Conservation (phyloP, 2,329 filamentous ascomycete genomes). For the Lasiodiplodia theobromae region DNA sequence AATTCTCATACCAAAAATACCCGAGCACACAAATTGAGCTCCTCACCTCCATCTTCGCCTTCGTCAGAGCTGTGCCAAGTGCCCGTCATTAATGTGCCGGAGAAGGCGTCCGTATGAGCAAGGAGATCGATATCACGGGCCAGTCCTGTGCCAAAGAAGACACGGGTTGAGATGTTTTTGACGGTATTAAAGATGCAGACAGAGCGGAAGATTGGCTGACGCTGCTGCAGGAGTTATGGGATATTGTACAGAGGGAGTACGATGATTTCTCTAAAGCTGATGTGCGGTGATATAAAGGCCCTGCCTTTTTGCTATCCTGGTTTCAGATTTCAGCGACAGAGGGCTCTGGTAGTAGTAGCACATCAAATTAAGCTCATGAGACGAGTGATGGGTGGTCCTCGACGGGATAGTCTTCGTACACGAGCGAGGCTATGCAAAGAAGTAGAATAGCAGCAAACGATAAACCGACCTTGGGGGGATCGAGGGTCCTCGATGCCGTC, state of each 20-base stretch:
- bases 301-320: slow-evolving; percentile 25
- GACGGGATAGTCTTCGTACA: too few species aligned
- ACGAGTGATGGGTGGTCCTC: not conserved
- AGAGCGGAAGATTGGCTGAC: too few species aligned
- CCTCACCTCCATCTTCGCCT: slow-evolving; percentile 19
- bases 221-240: slow-evolving; percentile 28
- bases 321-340: not conserved
- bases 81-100: too few species aligned
- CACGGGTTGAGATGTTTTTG: too few species aligned
- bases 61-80: slow-evolving; percentile 10
- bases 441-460: not conserved
- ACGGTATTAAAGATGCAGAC: too few species aligned
- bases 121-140: too few species aligned
- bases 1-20: too few species aligned
- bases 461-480: not conserved
- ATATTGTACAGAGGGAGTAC: slow-evolving; percentile 10
- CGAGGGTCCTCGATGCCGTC: not conserved
- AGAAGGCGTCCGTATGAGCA: too few species aligned
- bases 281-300: slow-evolving; percentile 16
- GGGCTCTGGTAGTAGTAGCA: not conserved
- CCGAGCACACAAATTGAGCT: not conserved
- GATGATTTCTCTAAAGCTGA: not conserved
- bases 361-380: not conserved
- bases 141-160: too few species aligned
- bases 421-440: not conserved